Evolutionary conservation across 176 grass and related monocot species (phyloP).

Genomic region (Aegilops umbellulata): DNA sequence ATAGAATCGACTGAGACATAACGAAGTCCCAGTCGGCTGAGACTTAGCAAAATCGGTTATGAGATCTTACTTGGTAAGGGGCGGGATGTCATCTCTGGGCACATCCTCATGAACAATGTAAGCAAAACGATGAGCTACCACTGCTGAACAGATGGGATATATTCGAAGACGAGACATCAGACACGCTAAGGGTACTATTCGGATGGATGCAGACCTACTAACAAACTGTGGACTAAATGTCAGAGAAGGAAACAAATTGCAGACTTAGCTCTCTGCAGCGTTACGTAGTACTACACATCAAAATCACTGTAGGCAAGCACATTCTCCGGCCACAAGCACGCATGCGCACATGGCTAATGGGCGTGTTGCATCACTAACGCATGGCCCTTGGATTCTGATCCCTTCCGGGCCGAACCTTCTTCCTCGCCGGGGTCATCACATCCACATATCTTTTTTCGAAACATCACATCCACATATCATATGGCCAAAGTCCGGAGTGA

Average conservation of each 20-base stretch:
- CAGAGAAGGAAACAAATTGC: background rate
- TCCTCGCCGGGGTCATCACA: background rate
- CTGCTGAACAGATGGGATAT: background rate
- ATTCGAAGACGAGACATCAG: background rate
- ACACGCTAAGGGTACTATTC: background rate
- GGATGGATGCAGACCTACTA: background rate
- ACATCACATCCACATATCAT: no score
- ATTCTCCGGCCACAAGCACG: no score
- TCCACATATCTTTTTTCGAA: no score
- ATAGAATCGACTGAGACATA: no score
- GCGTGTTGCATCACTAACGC: background rate
- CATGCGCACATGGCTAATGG: background rate
- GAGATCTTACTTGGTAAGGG: no score
- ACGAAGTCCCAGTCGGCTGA: no score
- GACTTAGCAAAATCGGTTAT: no score
- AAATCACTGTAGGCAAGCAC: no score
- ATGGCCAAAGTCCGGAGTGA: background rate
- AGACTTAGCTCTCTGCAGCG: background rate
- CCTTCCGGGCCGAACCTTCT: background rate
- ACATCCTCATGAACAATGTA: no score
- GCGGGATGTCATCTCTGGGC: no score
- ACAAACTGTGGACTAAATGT: background rate
- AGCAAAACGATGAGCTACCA: background rate
- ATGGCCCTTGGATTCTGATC: background rate
- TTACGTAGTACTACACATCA: no score